Conservation (phyloP, 73 alveolate species). For the Tetrahymena malaccensis region DNA sequence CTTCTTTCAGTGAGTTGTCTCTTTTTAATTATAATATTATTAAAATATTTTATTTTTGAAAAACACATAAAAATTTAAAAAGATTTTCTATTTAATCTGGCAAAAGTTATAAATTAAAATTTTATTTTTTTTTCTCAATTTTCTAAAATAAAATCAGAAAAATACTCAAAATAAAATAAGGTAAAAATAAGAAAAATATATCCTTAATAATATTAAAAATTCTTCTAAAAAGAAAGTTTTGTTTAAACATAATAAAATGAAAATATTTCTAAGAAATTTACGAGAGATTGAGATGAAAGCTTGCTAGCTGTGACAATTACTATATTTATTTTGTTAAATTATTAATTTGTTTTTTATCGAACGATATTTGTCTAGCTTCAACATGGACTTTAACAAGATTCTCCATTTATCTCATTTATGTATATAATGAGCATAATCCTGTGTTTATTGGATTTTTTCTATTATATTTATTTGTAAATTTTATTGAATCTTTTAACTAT, state of each 20-base stretch:
- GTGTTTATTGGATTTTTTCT: not conserved
- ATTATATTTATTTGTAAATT: not conserved
- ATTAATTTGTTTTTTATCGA: not conserved
- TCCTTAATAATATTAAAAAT: no score
- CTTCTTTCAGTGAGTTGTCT: not conserved
- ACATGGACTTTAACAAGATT: not conserved
- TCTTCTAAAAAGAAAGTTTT: no score
- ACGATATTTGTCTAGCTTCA: not conserved
- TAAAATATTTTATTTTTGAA: not conserved
- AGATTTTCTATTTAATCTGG: no score
- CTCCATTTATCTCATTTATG: not conserved
- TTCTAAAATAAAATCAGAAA: no score
- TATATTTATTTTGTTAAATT: not conserved
- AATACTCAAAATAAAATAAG: no score
- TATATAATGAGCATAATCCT: not conserved
- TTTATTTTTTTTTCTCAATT: no score
- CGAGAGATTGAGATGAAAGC: not conserved
- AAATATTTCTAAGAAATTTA: not conserved
- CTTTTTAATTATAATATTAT: not conserved
- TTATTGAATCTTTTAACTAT: not conserved
- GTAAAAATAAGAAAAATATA: no score
- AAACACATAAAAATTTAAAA: not conserved
- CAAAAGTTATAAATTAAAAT: no score
- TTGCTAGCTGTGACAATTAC: not conserved
- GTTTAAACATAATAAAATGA: no score